Evolutionary conservation across 495 filamentous ascomycete species (phyloP).

Genomic region (Aspergillus carlsbadensis): DNA sequence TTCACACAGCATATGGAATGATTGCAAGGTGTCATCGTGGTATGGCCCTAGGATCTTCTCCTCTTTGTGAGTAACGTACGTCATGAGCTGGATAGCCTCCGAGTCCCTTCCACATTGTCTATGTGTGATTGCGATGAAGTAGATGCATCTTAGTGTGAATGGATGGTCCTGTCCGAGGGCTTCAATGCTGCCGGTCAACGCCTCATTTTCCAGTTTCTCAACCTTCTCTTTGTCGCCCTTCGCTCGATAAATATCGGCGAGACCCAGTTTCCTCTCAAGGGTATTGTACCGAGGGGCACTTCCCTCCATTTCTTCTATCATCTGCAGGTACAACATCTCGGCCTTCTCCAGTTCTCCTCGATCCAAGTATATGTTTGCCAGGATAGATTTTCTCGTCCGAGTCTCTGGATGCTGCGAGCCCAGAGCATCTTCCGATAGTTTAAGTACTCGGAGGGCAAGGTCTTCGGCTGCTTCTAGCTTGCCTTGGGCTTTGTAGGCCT

Average conservation of each 20-base stretch:
- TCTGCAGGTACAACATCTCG: conserved; percentile 1
- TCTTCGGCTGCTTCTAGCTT: conserved; percentile 30
- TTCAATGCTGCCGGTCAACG: conserved; percentile 1
- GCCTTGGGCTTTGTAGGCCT: conserved; percentile 23
- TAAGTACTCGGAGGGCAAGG: conserved; percentile 26
- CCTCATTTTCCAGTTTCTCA: not conserved
- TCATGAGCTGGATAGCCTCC: conserved; percentile 2
- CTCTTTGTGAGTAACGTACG: not conserved
- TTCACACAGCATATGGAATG: not conserved
- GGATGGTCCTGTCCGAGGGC: conserved; percentile 5
- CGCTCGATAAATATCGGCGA: conserved; percentile 4
- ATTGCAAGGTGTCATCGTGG: not conserved
- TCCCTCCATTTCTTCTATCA: not conserved
- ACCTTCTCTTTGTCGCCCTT: conserved; percentile 1
- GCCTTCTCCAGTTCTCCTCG: conserved; percentile 1
- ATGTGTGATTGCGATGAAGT: not conserved
- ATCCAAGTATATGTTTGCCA: conserved; percentile 1
- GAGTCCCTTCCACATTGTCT: not conserved
- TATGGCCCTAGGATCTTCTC: not conserved
- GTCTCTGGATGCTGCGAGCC: conserved; percentile 23
- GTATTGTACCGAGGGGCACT: not conserved
- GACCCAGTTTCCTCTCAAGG: not conserved
- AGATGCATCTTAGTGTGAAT: conserved; percentile 7
- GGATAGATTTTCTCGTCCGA: conserved; percentile 8
- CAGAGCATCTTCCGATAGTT: conserved; percentile 16